Conservation (phyloP, 768 basidiomycete species). For the Tylopilus balloui region DNA sequence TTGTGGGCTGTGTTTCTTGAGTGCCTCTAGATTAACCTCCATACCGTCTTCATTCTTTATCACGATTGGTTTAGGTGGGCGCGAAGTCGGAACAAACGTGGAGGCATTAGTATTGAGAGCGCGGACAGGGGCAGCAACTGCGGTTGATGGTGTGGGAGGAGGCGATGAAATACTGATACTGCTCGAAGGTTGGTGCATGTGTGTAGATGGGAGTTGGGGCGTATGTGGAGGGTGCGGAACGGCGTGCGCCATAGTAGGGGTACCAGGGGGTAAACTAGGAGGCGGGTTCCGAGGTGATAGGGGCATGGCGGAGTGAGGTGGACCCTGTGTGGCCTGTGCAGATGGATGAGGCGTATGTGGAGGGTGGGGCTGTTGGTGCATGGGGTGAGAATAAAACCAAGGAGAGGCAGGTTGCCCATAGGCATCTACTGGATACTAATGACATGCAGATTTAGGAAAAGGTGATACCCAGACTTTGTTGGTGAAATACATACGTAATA, state of each 20-base stretch:
- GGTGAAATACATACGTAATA: constrained; percentile 54
- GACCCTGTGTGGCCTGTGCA: constrained; percentile 35
- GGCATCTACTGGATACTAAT: constrained; percentile 44
- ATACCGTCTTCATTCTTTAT: constrained; percentile 63
- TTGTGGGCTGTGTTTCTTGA: constrained; percentile 46
- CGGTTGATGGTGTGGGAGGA: constrained; percentile 62
- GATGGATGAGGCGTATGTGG: constrained; percentile 41
- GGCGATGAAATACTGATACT: constrained; percentile 51
- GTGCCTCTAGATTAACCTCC: constrained; percentile 55
- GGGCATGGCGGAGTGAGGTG: constrained; percentile 48
- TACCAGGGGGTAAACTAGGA: constrained; percentile 54
- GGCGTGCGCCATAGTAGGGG: constrained; percentile 64
- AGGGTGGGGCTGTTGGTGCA: constrained; percentile 42
- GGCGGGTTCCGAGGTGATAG: constrained; percentile 68
- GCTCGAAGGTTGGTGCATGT: constrained; percentile 41
- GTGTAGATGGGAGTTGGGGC: constrained; percentile 43
- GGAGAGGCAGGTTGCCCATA: constrained; percentile 40
- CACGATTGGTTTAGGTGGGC: constrained; percentile 42
- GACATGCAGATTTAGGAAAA: constrained; percentile 5
- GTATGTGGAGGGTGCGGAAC: constrained; percentile 43
- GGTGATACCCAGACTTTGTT: not conserved
- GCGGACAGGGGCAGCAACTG: constrained; percentile 36
- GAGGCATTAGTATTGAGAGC: constrained; percentile 59
- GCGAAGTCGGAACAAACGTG: constrained; percentile 57
- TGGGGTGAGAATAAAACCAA: constrained; percentile 37